A percentile compares a stretch with the other conserved stretches of the same genome.
Evolutionary conservation across 768 basidiomycete genomes (phyloP).

Genomic region (Terana coerulea): DNA sequence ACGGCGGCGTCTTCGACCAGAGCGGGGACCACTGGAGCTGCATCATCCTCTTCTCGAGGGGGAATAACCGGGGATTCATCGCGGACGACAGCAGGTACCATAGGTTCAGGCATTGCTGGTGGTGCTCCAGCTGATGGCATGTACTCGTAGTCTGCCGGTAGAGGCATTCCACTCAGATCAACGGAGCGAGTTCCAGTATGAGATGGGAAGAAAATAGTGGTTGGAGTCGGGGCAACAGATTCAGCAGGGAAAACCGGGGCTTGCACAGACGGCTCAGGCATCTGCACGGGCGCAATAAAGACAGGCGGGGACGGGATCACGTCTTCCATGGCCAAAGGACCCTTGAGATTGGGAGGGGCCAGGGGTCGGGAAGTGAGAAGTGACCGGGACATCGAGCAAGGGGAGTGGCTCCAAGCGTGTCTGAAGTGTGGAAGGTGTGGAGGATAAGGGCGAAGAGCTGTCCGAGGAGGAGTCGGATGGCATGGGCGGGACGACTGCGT

Average conservation of each 20-base stretch:
- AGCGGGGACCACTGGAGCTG: too few relatives aligned
- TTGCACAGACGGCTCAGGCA: not conserved
- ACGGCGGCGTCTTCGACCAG: too few relatives aligned
- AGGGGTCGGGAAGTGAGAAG: not conserved
- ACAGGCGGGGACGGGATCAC: not conserved
- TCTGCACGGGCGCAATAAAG: not conserved
- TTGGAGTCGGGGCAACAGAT: not conserved
- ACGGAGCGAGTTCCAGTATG: not conserved
- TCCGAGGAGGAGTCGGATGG: not conserved
- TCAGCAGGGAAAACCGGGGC: not conserved
- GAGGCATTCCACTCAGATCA: not conserved
- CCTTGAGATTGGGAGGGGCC: not conserved
- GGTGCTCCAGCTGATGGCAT: too few relatives aligned
- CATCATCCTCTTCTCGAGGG: too few relatives aligned
- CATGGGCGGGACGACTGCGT: not conserved
- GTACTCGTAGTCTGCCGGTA: not conserved
- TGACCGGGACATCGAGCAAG: constrained; percentile 1
- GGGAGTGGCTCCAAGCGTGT: not conserved
- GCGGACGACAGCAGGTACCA: too few relatives aligned
- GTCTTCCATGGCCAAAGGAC: not conserved
- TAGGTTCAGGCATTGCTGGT: too few relatives aligned
- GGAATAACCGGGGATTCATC: too few relatives aligned
- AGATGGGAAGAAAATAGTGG: not conserved
- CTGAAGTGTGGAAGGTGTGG: not conserved
- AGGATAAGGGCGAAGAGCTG: not conserved